phyloP scores from a whole-genome alignment of 352 stramenopile species.

The Phytophthora colocasiae region DNA sequence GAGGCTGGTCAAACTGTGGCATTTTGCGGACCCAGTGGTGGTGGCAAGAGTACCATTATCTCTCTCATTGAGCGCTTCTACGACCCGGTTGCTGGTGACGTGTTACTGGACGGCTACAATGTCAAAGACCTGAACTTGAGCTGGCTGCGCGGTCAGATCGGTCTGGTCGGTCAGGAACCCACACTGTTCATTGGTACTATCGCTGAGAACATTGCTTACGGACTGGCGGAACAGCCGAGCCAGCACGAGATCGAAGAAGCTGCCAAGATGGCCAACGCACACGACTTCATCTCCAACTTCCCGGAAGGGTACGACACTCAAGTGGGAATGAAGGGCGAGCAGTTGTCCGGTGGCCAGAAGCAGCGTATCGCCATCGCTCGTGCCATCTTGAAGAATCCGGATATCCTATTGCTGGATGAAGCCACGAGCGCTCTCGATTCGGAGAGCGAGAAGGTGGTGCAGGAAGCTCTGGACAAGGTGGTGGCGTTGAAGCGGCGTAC shows the following conservation, averaged over 20 bases:
- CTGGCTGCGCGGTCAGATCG: constrained; percentile 60
- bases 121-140: constrained; percentile 73
- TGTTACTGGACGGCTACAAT: constrained; percentile 80
- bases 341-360: constrained; percentile 8
- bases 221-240: constrained; percentile 36
- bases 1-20: constrained; percentile 66
- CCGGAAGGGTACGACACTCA: constrained; percentile 7
- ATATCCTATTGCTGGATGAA: constrained; percentile 7
- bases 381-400: constrained; percentile 2
- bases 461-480: constrained; percentile 14
- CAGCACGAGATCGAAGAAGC: constrained; percentile 81
- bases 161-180: constrained; percentile 61
- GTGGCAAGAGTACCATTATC: constrained; percentile 56
- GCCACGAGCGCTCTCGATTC: constrained; percentile 1
- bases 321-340: constrained; percentile 10
- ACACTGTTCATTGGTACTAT: constrained; percentile 66
- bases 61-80: constrained; percentile 68
- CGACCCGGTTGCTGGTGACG: constrained; percentile 55
- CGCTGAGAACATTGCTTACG: constrained; percentile 61
- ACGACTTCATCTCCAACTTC: constrained; percentile 13
- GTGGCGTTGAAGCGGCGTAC: constrained; percentile 29
- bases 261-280: constrained; percentile 85
- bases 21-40: constrained; percentile 56
- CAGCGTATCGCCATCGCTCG: constrained; percentile 7
- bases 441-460: constrained; percentile 7